Evolutionary conservation across 2,329 filamentous ascomycete species (phyloP), one percentile per base, ranked within the genome.

Genomic region (Fusarium nanum): DNA sequence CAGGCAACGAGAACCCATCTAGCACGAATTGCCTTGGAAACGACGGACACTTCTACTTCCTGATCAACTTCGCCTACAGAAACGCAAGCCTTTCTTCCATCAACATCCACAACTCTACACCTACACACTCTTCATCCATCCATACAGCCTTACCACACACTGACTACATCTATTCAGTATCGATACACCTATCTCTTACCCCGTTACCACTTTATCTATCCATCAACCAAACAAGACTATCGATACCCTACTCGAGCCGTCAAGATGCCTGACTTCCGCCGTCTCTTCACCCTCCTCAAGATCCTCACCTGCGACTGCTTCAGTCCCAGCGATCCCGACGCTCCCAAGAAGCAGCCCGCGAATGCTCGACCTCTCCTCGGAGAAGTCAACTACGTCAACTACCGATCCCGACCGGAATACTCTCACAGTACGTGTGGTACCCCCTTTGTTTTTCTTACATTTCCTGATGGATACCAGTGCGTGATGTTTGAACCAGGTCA

Each of bases 231-330:
- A n/a, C n/a, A 48, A 3, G 4, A 6, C 6, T 2, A 16, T 22
- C 45, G 3, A 49, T 14, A 12, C 11, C 13, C 11, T 22, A 30
- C 7, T 22, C 13, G 13, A 22, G 14, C 8, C 37, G 5, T 14
- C 25, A 48, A 23, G 2, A 72, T 72, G 70, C 70, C 70, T 6
- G 63, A 72, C 40, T 72, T 72, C 9, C 69, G 69, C 11, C 59
- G n/a, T 1, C 32, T 72, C 7, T 60, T 72, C 30, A 40, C 37
- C n/a, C 22, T 66, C 14, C 25, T 44, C 8, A 60, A 53, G 34
- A 22, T 45, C 11, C 16, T 66, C 12, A 66, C 61, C 37, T 65
- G 61, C 10, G 32, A 48, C 30, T 66, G 63, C 25, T 42, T 27
- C 23, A 20, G 28, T 37, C 60, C 34, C 5, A 23, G 25, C n/a